Conservation (phyloP, 1,139 yeast genomes). For the Yamadazyma kanchanaburiensis region DNA sequence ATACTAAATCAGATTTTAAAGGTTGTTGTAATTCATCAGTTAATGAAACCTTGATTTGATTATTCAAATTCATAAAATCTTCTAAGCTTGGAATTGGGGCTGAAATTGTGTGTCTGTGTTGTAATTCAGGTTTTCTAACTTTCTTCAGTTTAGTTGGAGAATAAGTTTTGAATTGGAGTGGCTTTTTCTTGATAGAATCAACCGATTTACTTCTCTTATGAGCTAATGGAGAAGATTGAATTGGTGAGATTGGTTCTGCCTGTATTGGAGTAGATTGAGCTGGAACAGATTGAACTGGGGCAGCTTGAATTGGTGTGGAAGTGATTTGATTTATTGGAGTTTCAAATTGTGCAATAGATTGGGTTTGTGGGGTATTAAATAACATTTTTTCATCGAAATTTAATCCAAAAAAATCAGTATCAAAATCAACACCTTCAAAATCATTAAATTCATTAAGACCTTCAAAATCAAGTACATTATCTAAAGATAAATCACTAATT, state of each 20-base stretch:
- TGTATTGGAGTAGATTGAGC: neutral
- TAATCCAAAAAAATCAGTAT: neutral
- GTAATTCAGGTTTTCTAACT: constrained; percentile 18
- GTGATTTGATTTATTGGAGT: neutral
- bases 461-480: constrained; percentile 7
- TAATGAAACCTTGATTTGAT: constrained; percentile 20
- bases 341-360: neutral
- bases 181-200: constrained; percentile 23
- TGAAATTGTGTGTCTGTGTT: constrained; percentile 20
- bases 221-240: constrained; percentile 2
- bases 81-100: constrained; percentile 26
- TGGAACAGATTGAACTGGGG: neutral
- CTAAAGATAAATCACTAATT: constrained; percentile 11
- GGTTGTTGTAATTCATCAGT: constrained; percentile 14
- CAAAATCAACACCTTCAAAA: neutral
- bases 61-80: constrained; percentile 30
- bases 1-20: constrained; percentile 14
- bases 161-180: constrained; percentile 39
- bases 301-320: neutral
- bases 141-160: constrained; percentile 24
- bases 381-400: constrained; percentile 10
- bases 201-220: constrained; percentile 26
- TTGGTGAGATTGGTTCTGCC: constrained; percentile 7
- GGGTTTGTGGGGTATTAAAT: constrained; percentile 3
- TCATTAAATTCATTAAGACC: constrained; percentile 7